Evolutionary conservation across 1,139 yeast genomes (phyloP), one percentile per base, ranked within the genome.

Genomic region (Hyphopichia fennica): DNA sequence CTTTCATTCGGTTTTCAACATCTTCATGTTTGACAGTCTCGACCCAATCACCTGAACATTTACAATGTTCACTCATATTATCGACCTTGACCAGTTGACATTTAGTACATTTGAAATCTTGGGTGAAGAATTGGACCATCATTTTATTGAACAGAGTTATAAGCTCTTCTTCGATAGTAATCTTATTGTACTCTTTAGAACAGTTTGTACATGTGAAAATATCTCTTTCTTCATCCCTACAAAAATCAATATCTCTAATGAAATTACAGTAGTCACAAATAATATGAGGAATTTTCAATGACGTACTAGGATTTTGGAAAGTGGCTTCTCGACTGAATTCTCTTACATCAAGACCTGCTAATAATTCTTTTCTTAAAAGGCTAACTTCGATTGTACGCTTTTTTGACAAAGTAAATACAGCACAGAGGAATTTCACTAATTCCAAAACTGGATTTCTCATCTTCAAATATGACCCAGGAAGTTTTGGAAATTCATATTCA

Each of bases 1-100:
- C 71, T 11, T 62, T 64, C 6, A 83, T 55, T 41, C 69, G 69
- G 39, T 66, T 66, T 27, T 69, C 65, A 6, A 89, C 59, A 0
- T 72, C 76, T 2, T 58, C 64, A 40, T 72, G 67, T 11, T 72
- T 58, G 19, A 83, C 59, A 0, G 88, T 81, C 42, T 81, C 85
- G 1, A 63, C 67, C 96, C 96, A 93, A 29, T 66, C 61, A 3
- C 99, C 99, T 0, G 99, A 90, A 60, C 99, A 95, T 31, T 77
- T 68, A 62, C 99, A 95, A 60, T 83, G 82, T 28, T 73, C 73
- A 38, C 90, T 79, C 78, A 95, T 72, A 49, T 86, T 84, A 52
- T 80, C 84, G 31, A 79, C 80, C 53, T 82, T 80, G 43, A 89
- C 71, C 45, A 75, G 79, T 34, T 78, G 74, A 64, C 99, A 95